These are phyloP conservation scores for Lagenidium giganteum DNA, from an alignment of 352 stramenopile genomes.

Conservation along the genomic window DNA sequence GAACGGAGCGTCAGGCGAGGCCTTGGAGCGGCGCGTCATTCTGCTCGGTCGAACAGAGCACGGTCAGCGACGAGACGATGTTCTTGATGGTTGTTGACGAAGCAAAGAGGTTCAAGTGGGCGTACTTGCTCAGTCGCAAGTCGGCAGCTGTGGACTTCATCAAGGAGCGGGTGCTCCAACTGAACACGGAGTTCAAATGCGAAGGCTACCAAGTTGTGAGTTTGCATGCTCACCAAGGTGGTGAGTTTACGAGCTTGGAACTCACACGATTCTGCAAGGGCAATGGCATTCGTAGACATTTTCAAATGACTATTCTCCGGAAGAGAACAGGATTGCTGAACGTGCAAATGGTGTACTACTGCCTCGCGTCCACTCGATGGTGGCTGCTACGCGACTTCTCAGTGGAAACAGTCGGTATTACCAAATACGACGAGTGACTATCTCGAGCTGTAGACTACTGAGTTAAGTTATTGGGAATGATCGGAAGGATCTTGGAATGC, in stretches of 20 bases:
- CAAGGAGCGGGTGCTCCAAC: not conserved
- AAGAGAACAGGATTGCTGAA: constrained; percentile 19
- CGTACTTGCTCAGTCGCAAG: constrained; percentile 4
- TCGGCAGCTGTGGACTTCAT: constrained; percentile 1
- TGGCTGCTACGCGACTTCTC: constrained; percentile 7
- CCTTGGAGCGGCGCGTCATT: constrained; percentile 2
- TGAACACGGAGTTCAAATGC: constrained; percentile 12
- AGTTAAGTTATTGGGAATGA: constrained; percentile 13
- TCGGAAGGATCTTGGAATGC: too few relatives aligned
- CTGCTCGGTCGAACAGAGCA: not conserved
- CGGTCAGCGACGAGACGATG: not conserved
- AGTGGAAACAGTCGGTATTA: too few relatives aligned
- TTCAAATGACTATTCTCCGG: constrained; percentile 11
- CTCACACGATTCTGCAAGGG: constrained; percentile 3
- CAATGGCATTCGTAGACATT: constrained; percentile 7
- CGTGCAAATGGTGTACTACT: not conserved
- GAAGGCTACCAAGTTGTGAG: not conserved
- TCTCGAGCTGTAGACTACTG: too few relatives aligned
- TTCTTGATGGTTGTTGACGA: constrained; percentile 17
- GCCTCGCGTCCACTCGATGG: constrained; percentile 7
- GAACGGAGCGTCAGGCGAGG: not conserved
- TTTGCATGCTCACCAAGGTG: constrained; percentile 13
- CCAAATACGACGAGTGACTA: too few relatives aligned
- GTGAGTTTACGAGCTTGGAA: constrained; percentile 8
- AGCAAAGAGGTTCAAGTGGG: constrained; percentile 15